Conservation (phyloP, 169 alveolate species). For the Theileria equi region DNA sequence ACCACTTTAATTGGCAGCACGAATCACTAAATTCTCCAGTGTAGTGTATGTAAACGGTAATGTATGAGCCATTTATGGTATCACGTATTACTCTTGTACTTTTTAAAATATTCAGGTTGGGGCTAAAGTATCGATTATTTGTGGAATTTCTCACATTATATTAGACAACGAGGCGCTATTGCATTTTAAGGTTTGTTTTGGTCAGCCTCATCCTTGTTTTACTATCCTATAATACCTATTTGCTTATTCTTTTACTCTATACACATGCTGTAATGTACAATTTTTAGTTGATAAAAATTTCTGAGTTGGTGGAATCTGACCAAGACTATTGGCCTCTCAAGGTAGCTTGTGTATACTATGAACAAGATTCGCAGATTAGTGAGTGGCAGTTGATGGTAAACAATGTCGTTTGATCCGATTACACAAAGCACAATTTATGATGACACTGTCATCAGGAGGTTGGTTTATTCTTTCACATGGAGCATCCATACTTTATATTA, state of each 20-base stretch:
- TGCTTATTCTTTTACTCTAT: background rate
- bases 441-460: slow-evolving; percentile 52
- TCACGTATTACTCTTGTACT: background rate
- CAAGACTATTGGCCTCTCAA: slow-evolving; percentile 31
- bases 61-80: background rate
- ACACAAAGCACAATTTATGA: slow-evolving; percentile 16
- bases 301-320: background rate
- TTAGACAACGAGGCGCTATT: slow-evolving; percentile 45
- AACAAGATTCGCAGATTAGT: slow-evolving; percentile 9
- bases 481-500: background rate
- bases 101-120: slow-evolving; percentile 14
- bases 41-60: background rate
- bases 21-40: background rate
- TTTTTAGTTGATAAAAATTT: slow-evolving; percentile 32
- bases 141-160: slow-evolving; percentile 49
- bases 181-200: slow-evolving; percentile 29
- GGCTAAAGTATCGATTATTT: slow-evolving; percentile 37
- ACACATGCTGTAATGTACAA: too few relatives aligned
- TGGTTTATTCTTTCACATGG: background rate
- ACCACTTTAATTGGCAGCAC: background rate
- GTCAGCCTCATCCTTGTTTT: background rate
- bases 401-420: slow-evolving; percentile 16
- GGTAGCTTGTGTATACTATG: background rate
- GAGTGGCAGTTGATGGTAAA: background rate
- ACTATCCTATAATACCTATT: background rate